Conservation (phyloP, 139 green algal species). For the Chlorella sp. region DNA sequence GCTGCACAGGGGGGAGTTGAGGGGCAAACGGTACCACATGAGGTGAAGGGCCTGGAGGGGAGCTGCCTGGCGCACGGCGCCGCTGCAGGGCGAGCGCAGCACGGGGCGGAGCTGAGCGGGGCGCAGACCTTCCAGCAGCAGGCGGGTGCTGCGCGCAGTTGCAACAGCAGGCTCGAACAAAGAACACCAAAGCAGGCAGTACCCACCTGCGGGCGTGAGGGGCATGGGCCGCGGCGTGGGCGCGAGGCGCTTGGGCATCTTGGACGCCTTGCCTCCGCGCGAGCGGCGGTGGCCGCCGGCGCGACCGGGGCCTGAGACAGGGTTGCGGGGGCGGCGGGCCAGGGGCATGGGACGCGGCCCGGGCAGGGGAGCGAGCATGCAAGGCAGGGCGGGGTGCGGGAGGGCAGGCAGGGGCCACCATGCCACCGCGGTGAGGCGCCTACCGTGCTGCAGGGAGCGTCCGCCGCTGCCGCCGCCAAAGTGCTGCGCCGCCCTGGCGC, state of each 20-base stretch:
- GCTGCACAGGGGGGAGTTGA: not conserved
- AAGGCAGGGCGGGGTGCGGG: not conserved
- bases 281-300: not conserved
- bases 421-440: not conserved
- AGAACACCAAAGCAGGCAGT: not conserved
- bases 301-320: not conserved
- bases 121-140: not conserved
- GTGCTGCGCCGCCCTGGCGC: slow-evolving; percentile 5
- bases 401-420: too few species aligned
- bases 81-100: not conserved
- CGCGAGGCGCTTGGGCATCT: not conserved
- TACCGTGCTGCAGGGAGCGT: slow-evolving; percentile 18
- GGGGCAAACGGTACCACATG: not conserved
- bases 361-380: not conserved
- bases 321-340: not conserved
- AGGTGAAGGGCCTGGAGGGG: not conserved
- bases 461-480: not conserved
- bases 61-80: not conserved
- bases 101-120: not conserved
- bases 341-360: not conserved
- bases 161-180: not conserved
- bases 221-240: slow-evolving; percentile 3
- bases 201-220: slow-evolving; percentile 29
- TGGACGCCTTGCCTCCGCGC: slow-evolving; percentile 9
- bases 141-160: not conserved